Base-by-base conservation (phyloP, 179 eudicot species). In the Gypsophila paniculata region DNA sequence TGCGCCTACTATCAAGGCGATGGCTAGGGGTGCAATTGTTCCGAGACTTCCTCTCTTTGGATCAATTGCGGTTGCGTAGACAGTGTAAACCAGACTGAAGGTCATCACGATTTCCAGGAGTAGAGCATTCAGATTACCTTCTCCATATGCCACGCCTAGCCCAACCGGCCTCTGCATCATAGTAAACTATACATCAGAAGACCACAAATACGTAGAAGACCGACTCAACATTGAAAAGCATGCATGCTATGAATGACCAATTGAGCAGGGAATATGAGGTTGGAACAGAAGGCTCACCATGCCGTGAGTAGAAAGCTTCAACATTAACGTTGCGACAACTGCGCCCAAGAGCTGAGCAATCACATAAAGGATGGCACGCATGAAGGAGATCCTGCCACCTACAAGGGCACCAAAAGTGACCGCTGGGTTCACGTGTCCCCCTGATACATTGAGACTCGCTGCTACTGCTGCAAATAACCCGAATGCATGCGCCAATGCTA, bases 371-470 rank as follows among this genome's bases (percentile, higher is more conserved):
- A 93, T 2, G 25, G 98, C 97, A 9, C 83, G 91, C 19, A 93
- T 65, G 8, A 91, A 38, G 1, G 98, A 89, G 49, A 93, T 62
- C 62, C 98, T 76, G 14, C 98, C 98, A 1, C 97, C 97, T 2
- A 93, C 90, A 4, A 93, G 86, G 3, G 98, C 91, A 23, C 96
- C 98, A 19, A 93, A 84, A 19, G 98, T 91, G 61, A 93, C 89
- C 0, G 98, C 97, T 1, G 98, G 98, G 68, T 93, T 93, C 1
- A 86, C 79, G 38, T 93, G 98, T 1, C 98, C 98, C 3, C 97
- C 97, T 5, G 98, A 93, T 13, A 91, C 86, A 73, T 93, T 93
- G 73, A 89, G 72, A 75, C 96, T 86, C 2, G 97, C 67, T 0
- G 98, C 87, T 49, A 91, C 90, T 0, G 96, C 98, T 2, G 97